A percentile compares a stretch with the other conserved stretches of the same genome.
Conservation (phyloP, 2,329 filamentous ascomycete species). For the Scopulariopsis brevicaulis region DNA sequence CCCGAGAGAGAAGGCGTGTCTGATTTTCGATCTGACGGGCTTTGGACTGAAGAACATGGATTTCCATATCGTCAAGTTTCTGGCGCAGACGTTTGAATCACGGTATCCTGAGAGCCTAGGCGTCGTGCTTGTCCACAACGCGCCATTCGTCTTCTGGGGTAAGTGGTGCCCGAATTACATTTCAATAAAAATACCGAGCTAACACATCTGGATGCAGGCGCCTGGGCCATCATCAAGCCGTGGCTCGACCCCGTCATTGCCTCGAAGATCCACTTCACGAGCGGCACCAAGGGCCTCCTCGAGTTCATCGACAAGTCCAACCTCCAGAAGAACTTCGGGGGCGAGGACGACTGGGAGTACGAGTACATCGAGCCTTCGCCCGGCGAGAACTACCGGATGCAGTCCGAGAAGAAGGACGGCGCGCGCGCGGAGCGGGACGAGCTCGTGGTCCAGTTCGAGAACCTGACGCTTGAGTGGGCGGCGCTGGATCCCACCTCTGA, state of each 20-base stretch:
- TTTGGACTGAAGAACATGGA: conserved; percentile 98
- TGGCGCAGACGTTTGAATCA: conserved; percentile 98
- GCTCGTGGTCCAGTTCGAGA: conserved; percentile 65
- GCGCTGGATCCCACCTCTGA: conserved; percentile 13
- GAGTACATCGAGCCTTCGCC: conserved; percentile 63
- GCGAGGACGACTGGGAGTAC: conserved; percentile 77
- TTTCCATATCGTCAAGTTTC: conserved; percentile 93
- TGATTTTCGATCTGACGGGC: conserved; percentile 83
- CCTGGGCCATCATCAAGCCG: conserved; percentile 89
- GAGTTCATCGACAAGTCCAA: conserved; percentile 59
- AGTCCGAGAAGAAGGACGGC: conserved; percentile 32
- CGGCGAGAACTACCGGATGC: conserved; percentile 67
- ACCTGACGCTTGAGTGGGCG: conserved; percentile 66
- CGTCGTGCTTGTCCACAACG: conserved; percentile 83
- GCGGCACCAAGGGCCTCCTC: conserved; percentile 66
- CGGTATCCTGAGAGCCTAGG: conserved; percentile 95
- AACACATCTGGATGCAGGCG: conserved; percentile 34
- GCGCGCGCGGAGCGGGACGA: conserved; percentile 47
- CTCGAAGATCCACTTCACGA: conserved; percentile 86
- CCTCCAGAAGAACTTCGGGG: conserved; percentile 75
- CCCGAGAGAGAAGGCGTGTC: conserved; percentile 72
- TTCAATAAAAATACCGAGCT: conserved; percentile 10
- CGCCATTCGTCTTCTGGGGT: conserved; percentile 95
- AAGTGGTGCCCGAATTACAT: conserved; percentile 13
- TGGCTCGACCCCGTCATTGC: conserved; percentile 98